Evolutionary conservation across 805 yeast species (phyloP).

Genomic region (Jamesozyma jinghongensis): DNA sequence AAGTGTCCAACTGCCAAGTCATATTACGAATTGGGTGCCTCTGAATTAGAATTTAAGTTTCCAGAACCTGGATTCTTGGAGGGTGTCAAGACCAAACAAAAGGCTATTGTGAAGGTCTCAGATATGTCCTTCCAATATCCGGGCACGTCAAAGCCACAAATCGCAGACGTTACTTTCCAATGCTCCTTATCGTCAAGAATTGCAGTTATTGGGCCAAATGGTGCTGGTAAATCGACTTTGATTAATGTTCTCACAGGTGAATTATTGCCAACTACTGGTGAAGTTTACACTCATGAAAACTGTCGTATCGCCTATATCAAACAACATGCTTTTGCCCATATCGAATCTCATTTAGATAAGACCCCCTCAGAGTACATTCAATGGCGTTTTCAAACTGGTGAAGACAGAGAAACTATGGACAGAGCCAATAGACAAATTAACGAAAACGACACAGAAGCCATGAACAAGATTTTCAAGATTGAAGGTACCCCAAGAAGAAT

Average conservation of each 20-base stretch:
- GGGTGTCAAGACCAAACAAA: conserved; percentile 98
- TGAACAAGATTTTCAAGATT: conserved; percentile 96
- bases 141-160: conserved; percentile 91
- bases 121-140: conserved; percentile 97
- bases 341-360: conserved; percentile 93
- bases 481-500: conserved; percentile 96
- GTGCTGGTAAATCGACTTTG: conserved; percentile 98
- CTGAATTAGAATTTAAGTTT: conserved; percentile 88
- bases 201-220: conserved; percentile 99
- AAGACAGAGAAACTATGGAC: conserved; percentile 99
- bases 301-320: conserved; percentile 98
- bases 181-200: conserved; percentile 96
- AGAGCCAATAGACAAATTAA: conserved; percentile 95
- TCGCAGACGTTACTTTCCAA: conserved; percentile 83
- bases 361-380: conserved; percentile 98
- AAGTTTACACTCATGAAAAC: conserved; percentile 96
- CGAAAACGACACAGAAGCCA: conserved; percentile 87
- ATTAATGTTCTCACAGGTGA: conserved; percentile 97
- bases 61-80: conserved; percentile 99
- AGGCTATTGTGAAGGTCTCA: conserved; percentile 93
- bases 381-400: conserved; percentile 99
- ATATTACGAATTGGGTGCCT: conserved; percentile 94
- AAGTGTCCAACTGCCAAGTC: conserved; percentile 96
- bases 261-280: conserved; percentile 92
- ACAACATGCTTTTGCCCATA: conserved; percentile 98